Percentiles rank a stretch among this genome's conserved stretches.
Conservation (phyloP, 106 monocot genomes). For the Narthecium ossifragum region DNA sequence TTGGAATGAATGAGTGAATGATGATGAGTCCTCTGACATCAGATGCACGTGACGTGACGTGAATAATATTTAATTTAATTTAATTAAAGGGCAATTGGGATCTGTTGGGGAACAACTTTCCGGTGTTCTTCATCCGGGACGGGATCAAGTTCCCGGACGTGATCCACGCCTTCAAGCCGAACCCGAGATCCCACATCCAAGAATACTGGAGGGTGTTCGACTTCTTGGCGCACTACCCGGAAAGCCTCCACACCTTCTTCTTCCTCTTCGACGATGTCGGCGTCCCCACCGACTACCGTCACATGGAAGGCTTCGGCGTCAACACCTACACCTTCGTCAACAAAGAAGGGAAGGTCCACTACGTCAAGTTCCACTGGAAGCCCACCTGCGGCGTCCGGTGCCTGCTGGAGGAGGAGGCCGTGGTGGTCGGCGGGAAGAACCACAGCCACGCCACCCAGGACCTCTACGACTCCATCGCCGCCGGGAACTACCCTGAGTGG, state of each 20-base stretch:
- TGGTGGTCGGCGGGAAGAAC: slow-evolving; percentile 48
- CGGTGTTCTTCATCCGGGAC: slow-evolving; percentile 87
- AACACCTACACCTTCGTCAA: slow-evolving; percentile 85
- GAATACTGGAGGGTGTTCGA: slow-evolving; percentile 92
- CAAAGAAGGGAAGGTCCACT: slow-evolving; percentile 47
- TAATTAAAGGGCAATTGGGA: slow-evolving; percentile 64
- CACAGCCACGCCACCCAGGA: slow-evolving; percentile 91
- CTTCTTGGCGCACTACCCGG: slow-evolving; percentile 69
- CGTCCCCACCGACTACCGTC: slow-evolving; percentile 65
- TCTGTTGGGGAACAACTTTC: slow-evolving; percentile 84
- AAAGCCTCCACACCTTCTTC: slow-evolving; percentile 90
- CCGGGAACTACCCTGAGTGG: slow-evolving; percentile 86
- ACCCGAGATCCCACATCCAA: slow-evolving; percentile 77
- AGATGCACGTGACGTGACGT: too few species aligned
- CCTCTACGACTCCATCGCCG: slow-evolving; percentile 77
- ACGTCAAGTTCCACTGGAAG: slow-evolving; percentile 91
- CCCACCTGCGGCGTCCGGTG: slow-evolving; percentile 65
- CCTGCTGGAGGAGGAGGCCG: slow-evolving; percentile 64
- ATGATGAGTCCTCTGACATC: too few species aligned
- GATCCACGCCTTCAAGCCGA: slow-evolving; percentile 89
- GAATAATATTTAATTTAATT: neutral
- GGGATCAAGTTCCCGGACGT: slow-evolving; percentile 87
- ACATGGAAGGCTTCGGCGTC: slow-evolving; percentile 93
- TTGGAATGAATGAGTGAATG: too few species aligned
- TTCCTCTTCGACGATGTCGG: slow-evolving; percentile 96